Conservation (phyloP, 2,329 filamentous ascomycete genomes). For the Claviceps sorghi region DNA sequence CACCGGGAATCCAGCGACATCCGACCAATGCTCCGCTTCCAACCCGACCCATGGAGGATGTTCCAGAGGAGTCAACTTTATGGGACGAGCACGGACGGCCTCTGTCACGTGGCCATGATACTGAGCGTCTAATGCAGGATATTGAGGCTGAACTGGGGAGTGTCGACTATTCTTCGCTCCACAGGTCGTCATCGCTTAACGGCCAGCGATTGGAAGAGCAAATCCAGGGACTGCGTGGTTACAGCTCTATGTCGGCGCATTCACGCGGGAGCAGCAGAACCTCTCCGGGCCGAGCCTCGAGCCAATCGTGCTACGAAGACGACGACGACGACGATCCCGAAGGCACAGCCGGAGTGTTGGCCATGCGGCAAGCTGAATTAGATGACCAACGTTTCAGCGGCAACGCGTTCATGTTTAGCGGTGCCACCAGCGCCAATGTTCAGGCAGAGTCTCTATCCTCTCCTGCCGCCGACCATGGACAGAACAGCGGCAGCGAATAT, state of each 20-base stretch:
- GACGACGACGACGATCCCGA: conserved; percentile 72
- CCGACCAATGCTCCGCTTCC: conserved; percentile 46
- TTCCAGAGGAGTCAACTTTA: conserved; percentile 27
- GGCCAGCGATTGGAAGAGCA: conserved; percentile 33
- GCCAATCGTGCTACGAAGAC: conserved; percentile 10
- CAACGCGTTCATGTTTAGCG: conserved; percentile 16
- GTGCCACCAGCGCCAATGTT: neutral
- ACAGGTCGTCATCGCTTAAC: conserved; percentile 29
- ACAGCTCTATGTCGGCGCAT: conserved; percentile 37
- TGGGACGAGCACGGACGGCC: conserved; percentile 25
- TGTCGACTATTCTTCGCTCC: conserved; percentile 15
- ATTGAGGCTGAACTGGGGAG: conserved; percentile 40
- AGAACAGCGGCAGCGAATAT: conserved; percentile 58
- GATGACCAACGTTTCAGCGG: conserved; percentile 43
- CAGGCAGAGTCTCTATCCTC: conserved; percentile 21
- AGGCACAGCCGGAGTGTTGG: conserved; percentile 68
- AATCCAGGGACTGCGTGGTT: conserved; percentile 31
- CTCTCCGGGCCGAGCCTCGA: conserved; percentile 4
- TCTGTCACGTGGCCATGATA: conserved; percentile 15
- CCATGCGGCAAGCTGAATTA: conserved; percentile 71
- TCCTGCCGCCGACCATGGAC: conserved; percentile 32
- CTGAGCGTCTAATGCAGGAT: conserved; percentile 37
- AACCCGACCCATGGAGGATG: conserved; percentile 33
- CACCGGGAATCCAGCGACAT: conserved; percentile 37
- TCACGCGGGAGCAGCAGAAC: conserved; percentile 10